Evolutionary conservation across 192 early-diverging fungal species (phyloP).

Genomic region (Dimargaris verticillata): DNA sequence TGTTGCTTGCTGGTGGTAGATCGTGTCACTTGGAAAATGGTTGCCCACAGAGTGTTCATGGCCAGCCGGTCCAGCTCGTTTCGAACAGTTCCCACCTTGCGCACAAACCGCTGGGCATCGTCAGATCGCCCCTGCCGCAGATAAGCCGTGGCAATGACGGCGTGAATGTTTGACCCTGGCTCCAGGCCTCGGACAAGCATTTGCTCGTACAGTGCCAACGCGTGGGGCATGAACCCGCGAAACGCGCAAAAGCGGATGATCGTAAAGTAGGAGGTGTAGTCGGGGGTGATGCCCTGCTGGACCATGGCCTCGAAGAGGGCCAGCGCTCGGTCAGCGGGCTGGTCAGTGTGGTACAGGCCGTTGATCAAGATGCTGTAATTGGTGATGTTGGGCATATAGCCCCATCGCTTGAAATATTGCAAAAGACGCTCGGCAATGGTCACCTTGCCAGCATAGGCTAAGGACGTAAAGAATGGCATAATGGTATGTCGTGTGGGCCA

Average conservation of each 20-base stretch:
- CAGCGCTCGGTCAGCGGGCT: background rate
- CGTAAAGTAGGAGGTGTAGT: background rate
- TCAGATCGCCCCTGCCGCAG: background rate
- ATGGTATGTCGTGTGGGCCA: background rate
- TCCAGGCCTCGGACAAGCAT: background rate
- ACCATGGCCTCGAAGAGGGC: background rate
- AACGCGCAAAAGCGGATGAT: background rate
- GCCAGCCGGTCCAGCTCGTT: background rate
- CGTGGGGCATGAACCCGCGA: background rate
- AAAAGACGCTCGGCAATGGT: background rate
- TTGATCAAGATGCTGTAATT: conserved; percentile 5
- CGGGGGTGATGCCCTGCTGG: background rate
- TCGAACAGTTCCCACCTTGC: background rate
- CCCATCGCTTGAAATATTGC: background rate
- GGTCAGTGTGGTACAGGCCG: background rate
- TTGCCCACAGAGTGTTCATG: background rate
- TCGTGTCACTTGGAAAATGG: conserved; percentile 2
- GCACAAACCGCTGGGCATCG: background rate
- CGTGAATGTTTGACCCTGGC: background rate
- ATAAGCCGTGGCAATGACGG: conserved; percentile 2
- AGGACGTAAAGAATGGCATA: background rate
- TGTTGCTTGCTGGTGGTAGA: background rate
- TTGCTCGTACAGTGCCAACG: background rate
- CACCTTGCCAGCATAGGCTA: background rate
- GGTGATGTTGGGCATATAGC: background rate